Evolutionary conservation across 2,329 filamentous ascomycete genomes (phyloP).

Genomic region (Pseudocercospora musae): DNA sequence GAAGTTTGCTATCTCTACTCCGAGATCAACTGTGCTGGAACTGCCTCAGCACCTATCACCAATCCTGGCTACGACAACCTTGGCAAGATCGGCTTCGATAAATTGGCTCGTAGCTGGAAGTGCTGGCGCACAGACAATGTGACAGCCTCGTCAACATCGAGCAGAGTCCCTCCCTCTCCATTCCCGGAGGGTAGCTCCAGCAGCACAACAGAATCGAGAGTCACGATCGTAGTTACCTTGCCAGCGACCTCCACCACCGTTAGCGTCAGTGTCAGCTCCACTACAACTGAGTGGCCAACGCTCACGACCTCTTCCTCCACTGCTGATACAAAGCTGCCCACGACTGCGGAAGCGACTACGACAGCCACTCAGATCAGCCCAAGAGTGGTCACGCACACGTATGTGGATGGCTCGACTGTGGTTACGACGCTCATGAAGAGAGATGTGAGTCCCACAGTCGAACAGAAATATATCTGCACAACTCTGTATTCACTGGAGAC

Average conservation of each 20-base stretch:
- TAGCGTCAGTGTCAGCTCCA: background rate
- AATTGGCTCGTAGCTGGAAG: slow-evolving; percentile 7
- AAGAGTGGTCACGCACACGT: background rate
- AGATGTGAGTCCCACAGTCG: slow-evolving; percentile 2
- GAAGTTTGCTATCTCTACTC: slow-evolving; percentile 14
- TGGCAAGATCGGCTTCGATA: slow-evolving; percentile 4
- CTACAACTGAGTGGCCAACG: background rate
- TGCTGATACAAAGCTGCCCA: background rate
- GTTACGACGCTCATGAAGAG: slow-evolving; percentile 1
- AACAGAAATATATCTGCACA: background rate
- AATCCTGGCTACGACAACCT: slow-evolving; percentile 9
- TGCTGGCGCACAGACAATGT: slow-evolving; percentile 6
- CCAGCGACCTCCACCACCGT: background rate
- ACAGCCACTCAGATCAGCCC: background rate
- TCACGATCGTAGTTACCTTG: background rate
- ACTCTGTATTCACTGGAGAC: background rate
- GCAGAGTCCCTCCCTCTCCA: background rate
- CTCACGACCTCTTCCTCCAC: background rate
- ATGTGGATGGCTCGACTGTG: background rate
- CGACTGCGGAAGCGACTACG: background rate
- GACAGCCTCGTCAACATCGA: background rate
- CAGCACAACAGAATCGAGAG: background rate
- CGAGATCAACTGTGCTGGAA: slow-evolving; percentile 7
- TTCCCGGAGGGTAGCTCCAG: background rate
- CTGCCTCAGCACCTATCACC: slow-evolving; percentile 3